These are phyloP conservation scores for Diaporthe ilicicola DNA, from an alignment of 2,329 filamentous ascomycete genomes.

Conservation along the genomic window DNA sequence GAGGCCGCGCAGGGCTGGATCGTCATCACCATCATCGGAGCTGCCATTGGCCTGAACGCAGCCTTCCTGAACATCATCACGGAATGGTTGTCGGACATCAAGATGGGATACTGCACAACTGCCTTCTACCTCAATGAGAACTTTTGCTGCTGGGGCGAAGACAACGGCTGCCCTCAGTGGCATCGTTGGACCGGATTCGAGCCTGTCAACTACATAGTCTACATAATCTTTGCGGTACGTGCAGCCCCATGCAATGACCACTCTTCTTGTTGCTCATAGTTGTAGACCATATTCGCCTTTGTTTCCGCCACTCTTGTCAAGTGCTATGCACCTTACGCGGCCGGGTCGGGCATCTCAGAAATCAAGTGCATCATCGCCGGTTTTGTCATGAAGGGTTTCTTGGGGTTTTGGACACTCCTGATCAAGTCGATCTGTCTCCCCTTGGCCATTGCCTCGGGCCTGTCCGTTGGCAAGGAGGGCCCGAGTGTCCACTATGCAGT, in stretches of 20 bases:
- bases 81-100: slow-evolving; percentile 96
- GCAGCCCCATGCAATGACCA: no score
- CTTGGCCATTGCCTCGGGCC: slow-evolving; percentile 89
- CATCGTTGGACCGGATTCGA: slow-evolving; percentile 84
- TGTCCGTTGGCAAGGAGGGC: slow-evolving; percentile 96
- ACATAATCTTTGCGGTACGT: slow-evolving; percentile 82
- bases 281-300: slow-evolving; percentile 78
- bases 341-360: slow-evolving; percentile 95
- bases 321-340: slow-evolving; percentile 92
- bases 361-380: slow-evolving; percentile 99
- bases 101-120: slow-evolving; percentile 93
- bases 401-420: slow-evolving; percentile 87
- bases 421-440: slow-evolving; percentile 95
- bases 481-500: slow-evolving; percentile 99
- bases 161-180: slow-evolving; percentile 90
- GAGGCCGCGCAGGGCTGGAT: slow-evolving; percentile 98
- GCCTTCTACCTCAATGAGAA: slow-evolving; percentile 97
- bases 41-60: slow-evolving; percentile 92
- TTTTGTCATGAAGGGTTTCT: slow-evolving; percentile 98
- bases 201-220: slow-evolving; percentile 85
- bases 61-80: slow-evolving; percentile 94
- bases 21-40: slow-evolving; percentile 91
- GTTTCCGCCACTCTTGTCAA: slow-evolving; percentile 87
- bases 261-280: slow-evolving; percentile 31
- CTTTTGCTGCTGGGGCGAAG: slow-evolving; percentile 98